Base-by-base conservation (phyloP, 768 basidiomycete species). In the Leccinum disarticulatum region DNA sequence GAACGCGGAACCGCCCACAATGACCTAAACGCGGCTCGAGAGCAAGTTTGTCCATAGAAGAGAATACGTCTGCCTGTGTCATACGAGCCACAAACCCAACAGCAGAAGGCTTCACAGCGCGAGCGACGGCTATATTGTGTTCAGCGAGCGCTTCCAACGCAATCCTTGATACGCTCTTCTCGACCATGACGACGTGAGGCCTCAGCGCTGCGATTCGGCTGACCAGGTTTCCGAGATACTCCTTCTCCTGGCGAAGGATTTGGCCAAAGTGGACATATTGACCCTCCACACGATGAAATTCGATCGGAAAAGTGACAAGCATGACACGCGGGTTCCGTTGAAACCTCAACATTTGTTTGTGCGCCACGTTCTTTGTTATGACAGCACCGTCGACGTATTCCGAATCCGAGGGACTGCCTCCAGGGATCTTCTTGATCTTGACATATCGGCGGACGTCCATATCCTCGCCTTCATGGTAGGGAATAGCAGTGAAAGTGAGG, bases 351-450 rank as follows among this genome's bases (percentile, higher is more conserved):
- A 99, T 98, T 64, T 87, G 84, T 74, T 98, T 98, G 74, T 98
- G 95, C 2, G 95, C 92, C 9, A 98, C 88, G 67, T 98, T 98
- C 81, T 99, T 98, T 17, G 96, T 95, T 68, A 98, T 97, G 58
- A 98, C 94, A 5, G 90, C 92, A 13, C 97, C 97, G 56, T 94
- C 91, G 49, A 99, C 93, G 70, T 95, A 98, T 77, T 99, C 97
- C 5, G 94, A 97, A 72, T 99, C 93, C 28, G 80, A 83, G 19
- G 96, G 95, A 38, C 84, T 79, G 4, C 97, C 97, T 25, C 97
- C 97, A 0, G 97, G 96, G 15, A 98, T 90, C 75, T 96, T 96
- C 79, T 99, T 98, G 75, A 98, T 95, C 77, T 98, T 98, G 51
- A 98, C 94, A 66, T 96, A 97, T 41, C 88, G 85, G 33, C 96